Evolutionary conservation across 331 rosid species (phyloP).

Genomic region (Acacia concinna): DNA sequence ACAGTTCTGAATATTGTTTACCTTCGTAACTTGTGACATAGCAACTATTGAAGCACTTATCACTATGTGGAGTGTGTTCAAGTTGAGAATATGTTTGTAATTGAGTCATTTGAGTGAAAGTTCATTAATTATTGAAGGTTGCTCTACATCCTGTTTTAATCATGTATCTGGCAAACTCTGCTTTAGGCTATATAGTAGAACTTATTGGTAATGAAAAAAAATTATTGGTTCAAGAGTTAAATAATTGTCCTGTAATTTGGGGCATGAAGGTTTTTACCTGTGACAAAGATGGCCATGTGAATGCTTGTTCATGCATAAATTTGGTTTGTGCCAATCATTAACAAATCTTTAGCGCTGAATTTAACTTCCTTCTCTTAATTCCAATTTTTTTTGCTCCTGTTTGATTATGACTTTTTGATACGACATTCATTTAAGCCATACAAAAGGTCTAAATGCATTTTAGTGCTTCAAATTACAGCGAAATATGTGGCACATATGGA

Average conservation of each 20-base stretch:
- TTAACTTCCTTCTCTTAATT: background rate
- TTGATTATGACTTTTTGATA: background rate
- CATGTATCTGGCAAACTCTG: background rate
- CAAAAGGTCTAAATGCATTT: background rate
- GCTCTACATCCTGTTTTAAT: conserved; percentile 5
- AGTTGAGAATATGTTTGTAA: conserved; percentile 15
- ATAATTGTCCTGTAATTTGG: background rate
- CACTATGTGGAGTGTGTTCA: conserved; percentile 10
- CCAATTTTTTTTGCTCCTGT: background rate
- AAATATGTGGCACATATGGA: conserved; percentile 71
- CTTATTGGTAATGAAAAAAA: background rate
- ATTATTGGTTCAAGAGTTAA: background rate
- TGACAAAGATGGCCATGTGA: background rate
- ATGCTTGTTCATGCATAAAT: conserved; percentile 12
- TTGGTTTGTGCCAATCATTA: background rate
- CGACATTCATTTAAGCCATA: background rate
- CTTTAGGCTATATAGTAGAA: conserved; percentile 19
- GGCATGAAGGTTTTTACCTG: conserved; percentile 9
- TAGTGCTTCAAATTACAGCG: conserved; percentile 49
- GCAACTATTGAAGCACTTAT: conserved; percentile 10
- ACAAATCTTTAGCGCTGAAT: background rate
- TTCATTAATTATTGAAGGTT: background rate
- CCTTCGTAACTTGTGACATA: background rate
- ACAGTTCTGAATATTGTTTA: conserved; percentile 5
- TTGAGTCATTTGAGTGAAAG: conserved; percentile 7